A percentile compares a stretch with the other conserved stretches of the same genome.
Evolutionary conservation across 768 basidiomycete species (phyloP).

Genomic region (Artomyces pyxidatus): DNA sequence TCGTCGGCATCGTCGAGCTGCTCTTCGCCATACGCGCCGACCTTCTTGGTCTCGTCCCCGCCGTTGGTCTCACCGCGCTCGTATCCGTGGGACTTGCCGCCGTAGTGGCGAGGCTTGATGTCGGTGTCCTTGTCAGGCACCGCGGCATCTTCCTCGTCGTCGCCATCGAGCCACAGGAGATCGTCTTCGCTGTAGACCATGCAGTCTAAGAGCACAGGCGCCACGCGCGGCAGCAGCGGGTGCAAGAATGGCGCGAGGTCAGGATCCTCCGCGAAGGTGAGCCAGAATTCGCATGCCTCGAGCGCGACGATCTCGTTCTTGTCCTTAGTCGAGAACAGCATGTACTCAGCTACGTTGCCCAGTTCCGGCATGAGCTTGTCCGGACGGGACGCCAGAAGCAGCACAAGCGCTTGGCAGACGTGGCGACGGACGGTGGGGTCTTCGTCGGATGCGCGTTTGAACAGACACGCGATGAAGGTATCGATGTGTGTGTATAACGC

Average conservation of each 20-base stretch:
- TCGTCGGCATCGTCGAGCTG: conserved; percentile 80
- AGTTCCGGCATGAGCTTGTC: conserved; percentile 98
- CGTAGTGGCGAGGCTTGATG: conserved; percentile 94
- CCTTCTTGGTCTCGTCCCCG: conserved; percentile 23
- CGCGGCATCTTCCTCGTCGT: conserved; percentile 74
- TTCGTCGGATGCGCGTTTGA: conserved; percentile 92
- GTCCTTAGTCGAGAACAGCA: conserved; percentile 97
- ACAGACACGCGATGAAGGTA: conserved; percentile 84
- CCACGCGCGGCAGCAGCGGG: conserved; percentile 85
- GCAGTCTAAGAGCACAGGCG: conserved; percentile 90
- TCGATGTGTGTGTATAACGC: conserved; percentile 90
- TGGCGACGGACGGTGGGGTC: conserved; percentile 89
- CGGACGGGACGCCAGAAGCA: conserved; percentile 86
- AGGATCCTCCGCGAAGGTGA: conserved; percentile 95
- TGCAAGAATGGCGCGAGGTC: conserved; percentile 78
- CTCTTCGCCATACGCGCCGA: conserved; percentile 73
- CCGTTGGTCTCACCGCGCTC: conserved; percentile 52
- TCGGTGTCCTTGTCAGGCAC: conserved; percentile 93
- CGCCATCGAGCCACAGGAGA: conserved; percentile 88
- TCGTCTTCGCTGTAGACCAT: conserved; percentile 98
- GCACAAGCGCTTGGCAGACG: conserved; percentile 92
- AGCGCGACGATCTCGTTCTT: conserved; percentile 94
- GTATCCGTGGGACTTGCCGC: conserved; percentile 74
- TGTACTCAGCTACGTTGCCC: conserved; percentile 92
- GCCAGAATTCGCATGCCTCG: conserved; percentile 99